Conservation (phyloP, 2,329 filamentous ascomycete species). For the Furcasterigmium sp. region DNA sequence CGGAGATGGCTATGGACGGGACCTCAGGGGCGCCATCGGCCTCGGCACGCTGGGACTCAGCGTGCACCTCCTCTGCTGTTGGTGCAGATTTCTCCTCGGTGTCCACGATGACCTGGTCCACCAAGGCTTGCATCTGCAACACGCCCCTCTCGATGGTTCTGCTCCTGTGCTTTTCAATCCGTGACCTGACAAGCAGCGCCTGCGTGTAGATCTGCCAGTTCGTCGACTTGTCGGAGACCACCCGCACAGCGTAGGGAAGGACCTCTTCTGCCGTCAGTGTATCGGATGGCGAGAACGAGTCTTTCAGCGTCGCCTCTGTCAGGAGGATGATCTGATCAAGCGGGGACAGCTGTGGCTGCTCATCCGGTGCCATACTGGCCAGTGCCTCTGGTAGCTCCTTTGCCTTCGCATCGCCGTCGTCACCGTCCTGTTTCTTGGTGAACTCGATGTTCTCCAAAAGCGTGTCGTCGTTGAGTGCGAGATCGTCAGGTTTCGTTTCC, state of each 20-base stretch:
- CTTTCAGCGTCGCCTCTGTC: conserved; percentile 82
- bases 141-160: conserved; percentile 86
- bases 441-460: conserved; percentile 79
- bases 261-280: conserved; percentile 91
- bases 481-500: conserved; percentile 52
- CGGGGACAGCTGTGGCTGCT: conserved; percentile 76
- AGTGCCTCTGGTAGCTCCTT: conserved; percentile 54
- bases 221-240: conserved; percentile 80
- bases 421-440: conserved; percentile 37
- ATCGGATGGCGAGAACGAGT: conserved; percentile 77
- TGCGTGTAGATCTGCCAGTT: conserved; percentile 99
- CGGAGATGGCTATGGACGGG: conserved; percentile 40
- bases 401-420: conserved; percentile 25
- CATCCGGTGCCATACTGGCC: conserved; percentile 62
- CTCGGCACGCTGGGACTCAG: conserved; percentile 20
- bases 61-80: conserved; percentile 18
- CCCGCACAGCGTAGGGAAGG: conserved; percentile 81
- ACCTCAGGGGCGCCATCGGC: conserved; percentile 25
- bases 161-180: conserved; percentile 83
- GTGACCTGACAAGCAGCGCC: conserved; percentile 79
- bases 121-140: conserved; percentile 87
- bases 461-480: conserved; percentile 88
- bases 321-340: conserved; percentile 89
- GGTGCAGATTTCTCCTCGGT: conserved; percentile 42
- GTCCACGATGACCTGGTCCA: conserved; percentile 91